These are phyloP conservation scores for Trypethelium eluteriae DNA, from an alignment of 495 filamentous ascomycete genomes.

Conservation along the genomic window DNA sequence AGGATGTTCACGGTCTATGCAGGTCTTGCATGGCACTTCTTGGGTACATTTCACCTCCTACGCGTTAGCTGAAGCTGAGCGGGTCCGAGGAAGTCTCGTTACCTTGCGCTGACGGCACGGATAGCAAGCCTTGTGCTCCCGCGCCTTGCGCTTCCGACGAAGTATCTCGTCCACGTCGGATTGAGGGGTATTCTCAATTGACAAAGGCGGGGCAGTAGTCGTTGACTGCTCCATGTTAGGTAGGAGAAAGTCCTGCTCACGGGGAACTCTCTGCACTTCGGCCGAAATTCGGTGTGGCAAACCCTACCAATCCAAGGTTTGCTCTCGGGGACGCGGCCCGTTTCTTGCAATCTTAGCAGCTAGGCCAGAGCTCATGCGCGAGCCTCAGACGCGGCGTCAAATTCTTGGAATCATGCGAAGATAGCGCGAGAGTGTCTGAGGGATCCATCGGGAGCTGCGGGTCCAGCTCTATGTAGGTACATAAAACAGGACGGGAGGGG, in stretches of 20 bases:
- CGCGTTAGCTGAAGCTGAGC: not conserved
- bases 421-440: no score
- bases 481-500: no score
- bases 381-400: no score
- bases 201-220: not conserved
- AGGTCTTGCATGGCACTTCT: constrained; percentile 23
- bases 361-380: not conserved
- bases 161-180: constrained; percentile 38
- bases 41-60: constrained; percentile 23
- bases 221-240: not conserved
- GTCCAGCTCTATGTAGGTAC: no score
- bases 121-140: constrained; percentile 40
- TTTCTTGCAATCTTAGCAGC: not conserved
- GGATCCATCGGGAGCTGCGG: no score
- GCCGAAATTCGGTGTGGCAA: constrained; percentile 2
- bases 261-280: not conserved
- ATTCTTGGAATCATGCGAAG: no score
- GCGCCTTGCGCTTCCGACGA: constrained; percentile 36
- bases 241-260: not conserved
- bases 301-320: no score
- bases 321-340: no score
- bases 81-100: not conserved
- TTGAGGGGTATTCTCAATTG: constrained; percentile 15
- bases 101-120: constrained; percentile 38
- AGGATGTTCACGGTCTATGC: constrained; percentile 34